Evolutionary conservation across 2,329 filamentous ascomycete genomes (phyloP), one percentile per base, ranked within the genome.

Genomic region (Emergomyces pasteurianus): DNA sequence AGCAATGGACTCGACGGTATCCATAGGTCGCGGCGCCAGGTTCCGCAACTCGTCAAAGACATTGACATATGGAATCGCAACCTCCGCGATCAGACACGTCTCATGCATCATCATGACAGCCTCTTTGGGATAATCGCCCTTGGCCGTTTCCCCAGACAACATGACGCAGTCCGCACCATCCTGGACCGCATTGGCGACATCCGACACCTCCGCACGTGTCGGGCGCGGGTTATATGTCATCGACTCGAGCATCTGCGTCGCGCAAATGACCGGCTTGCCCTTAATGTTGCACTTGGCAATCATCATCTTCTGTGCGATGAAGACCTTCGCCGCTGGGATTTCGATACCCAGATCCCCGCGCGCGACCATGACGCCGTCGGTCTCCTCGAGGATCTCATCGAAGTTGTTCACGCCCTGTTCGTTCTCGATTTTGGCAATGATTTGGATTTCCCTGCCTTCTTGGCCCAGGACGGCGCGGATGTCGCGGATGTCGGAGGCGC

Each of bases 381-480:
- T 97, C 81, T 92, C 90, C 73, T 85, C 83, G 63, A 99, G 86
- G 72, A 99, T 99, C 81, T 97, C 92, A 70, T 89, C 86, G 77
- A 99, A 99, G 85, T 99, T 99, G 87, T 99, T 97, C 67, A 99
- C 89, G 79, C 94, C 94, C 80, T 99, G 94, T 78, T 96, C 90
- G 83, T 99, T 99, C 85, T 99, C 94, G 69, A 99, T 96, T 88
- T 99, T 99, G 84, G 94, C 89, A 75, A 99, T 97, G 80, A 99
- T 96, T 82, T 99, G 92, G 72, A 99, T 96, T 77, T 95, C 87
- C 80, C 89, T 90, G 77, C 94, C 94, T 52, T 95, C 88, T 72
- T 90, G 84, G 65, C 94, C 94, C 58, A 99, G 86, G 64, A 97
- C 88, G 67, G 88, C 83, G 68, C 94, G 92, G 76, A 99, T 99